phyloP scores from a whole-genome alignment of 2,329 filamentous ascomycete species.

The Colletotrichum coccodes region DNA sequence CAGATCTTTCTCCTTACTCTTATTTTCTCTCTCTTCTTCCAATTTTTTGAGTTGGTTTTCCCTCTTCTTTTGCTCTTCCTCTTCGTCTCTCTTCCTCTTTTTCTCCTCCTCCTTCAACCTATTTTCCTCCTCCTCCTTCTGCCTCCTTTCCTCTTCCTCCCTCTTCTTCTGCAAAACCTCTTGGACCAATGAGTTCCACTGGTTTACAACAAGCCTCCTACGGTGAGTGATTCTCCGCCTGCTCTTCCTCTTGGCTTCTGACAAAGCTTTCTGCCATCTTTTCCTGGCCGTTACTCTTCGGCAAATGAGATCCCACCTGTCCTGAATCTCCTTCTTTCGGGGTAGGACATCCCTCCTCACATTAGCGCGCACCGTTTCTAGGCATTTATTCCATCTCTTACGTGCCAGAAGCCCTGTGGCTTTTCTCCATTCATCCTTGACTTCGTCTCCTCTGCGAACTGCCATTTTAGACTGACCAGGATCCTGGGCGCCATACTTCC shows the following conservation, averaged over 20 bases:
- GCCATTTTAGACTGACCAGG: not conserved
- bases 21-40: not conserved
- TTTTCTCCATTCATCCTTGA: not conserved
- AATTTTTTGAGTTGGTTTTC: not conserved
- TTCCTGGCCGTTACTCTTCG: not conserved
- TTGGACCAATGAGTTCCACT: not conserved
- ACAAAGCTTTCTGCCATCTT: not conserved
- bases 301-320: not conserved
- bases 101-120: not conserved
- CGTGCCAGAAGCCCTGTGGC: not conserved
- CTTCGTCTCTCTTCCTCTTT: not conserved
- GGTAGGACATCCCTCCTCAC: not conserved
- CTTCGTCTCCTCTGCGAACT: not conserved
- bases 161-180: not conserved
- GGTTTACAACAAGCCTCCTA: not conserved
- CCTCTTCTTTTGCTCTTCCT: not conserved
- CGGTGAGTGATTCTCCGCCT: not conserved
- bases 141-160: not conserved
- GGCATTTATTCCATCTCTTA: not conserved
- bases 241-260: not conserved
- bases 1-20: not conserved
- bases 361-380: not conserved
- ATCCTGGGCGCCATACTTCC: not conserved
- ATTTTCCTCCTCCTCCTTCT: not conserved
- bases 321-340: not conserved